A percentile compares a stretch with the other conserved stretches of the same genome.
These are phyloP conservation scores for Potentilla sterilis DNA, from an alignment of 306 rosid species.

Conservation along the genomic window DNA sequence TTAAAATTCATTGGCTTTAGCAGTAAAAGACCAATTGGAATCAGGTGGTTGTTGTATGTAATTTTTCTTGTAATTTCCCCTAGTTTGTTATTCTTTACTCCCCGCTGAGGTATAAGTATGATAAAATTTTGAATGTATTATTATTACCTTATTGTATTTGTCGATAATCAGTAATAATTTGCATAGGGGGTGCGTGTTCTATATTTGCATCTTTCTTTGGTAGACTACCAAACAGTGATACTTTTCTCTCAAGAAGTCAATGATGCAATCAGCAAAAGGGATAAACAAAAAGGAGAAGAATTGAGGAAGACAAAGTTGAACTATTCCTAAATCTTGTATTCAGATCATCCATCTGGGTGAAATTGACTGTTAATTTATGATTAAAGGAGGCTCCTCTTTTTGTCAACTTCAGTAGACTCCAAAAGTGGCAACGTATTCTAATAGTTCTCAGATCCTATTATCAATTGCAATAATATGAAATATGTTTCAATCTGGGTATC, in stretches of 20 bases:
- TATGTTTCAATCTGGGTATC: neutral
- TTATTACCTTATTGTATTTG: constrained; percentile 25
- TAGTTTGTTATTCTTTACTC: constrained; percentile 34
- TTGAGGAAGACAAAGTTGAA: neutral
- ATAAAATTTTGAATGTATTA: constrained; percentile 14
- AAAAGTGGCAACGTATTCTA: neutral
- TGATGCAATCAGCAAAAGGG: neutral
- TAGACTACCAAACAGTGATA: neutral
- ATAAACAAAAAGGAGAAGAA: neutral
- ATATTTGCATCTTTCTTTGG: neutral
- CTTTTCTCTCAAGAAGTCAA: neutral
- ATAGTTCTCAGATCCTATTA: neutral
- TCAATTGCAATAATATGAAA: neutral
- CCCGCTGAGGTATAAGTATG: constrained; percentile 34
- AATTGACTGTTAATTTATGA: neutral
- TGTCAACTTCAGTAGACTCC: neutral
- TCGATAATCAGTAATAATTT: neutral
- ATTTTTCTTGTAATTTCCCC: constrained; percentile 37
- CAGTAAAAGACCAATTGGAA: constrained; percentile 39
- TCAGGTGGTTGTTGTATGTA: constrained; percentile 29
- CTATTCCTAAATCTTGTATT: neutral
- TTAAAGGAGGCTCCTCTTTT: neutral
- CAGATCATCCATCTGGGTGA: neutral
- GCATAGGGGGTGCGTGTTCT: neutral
- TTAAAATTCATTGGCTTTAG: constrained; percentile 38